These are phyloP conservation scores for Botryotinia narcissicola DNA, from an alignment of 2,329 filamentous ascomycete genomes.

Conservation along the genomic window DNA sequence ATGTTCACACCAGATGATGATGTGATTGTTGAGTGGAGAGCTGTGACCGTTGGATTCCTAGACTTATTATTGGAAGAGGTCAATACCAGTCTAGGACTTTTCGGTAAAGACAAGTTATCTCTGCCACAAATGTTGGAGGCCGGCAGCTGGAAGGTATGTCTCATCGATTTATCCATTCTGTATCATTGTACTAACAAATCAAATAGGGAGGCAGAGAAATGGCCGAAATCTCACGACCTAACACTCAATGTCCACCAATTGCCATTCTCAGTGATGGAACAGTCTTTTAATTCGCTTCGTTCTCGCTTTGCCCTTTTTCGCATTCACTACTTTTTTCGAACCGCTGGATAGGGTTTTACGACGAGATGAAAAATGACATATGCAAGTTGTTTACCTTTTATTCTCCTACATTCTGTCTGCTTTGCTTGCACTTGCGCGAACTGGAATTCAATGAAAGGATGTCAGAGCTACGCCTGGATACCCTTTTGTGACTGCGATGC, in stretches of 20 bases:
- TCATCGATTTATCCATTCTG: background rate
- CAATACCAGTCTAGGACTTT: conserved; percentile 64
- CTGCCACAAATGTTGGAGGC: conserved; percentile 91
- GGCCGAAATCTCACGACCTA: conserved; percentile 90
- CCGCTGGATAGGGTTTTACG: conserved; percentile 17
- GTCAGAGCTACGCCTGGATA: conserved; percentile 7
- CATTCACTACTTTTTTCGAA: conserved; percentile 1
- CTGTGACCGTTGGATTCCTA: conserved; percentile 70
- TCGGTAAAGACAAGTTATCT: conserved; percentile 66
- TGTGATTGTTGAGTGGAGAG: conserved; percentile 77
- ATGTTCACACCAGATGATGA: conserved; percentile 72
- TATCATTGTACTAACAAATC: conserved; percentile 25
- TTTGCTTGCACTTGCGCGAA: conserved; percentile 8
- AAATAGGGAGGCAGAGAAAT: conserved; percentile 84
- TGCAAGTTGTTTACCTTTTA: conserved; percentile 1
- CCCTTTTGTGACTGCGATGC: conserved; percentile 16
- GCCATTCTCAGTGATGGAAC: conserved; percentile 96
- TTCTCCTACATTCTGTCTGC: background rate
- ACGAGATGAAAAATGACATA: conserved; percentile 18
- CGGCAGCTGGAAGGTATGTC: conserved; percentile 90
- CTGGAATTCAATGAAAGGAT: background rate
- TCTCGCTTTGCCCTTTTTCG: conserved; percentile 10
- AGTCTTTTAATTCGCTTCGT: conserved; percentile 64
- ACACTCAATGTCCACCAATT: conserved; percentile 83
- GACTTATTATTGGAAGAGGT: conserved; percentile 69